Evolutionary conservation across 148 eudicot genomes (phyloP).

Genomic region (Amaranthus cruentus): DNA sequence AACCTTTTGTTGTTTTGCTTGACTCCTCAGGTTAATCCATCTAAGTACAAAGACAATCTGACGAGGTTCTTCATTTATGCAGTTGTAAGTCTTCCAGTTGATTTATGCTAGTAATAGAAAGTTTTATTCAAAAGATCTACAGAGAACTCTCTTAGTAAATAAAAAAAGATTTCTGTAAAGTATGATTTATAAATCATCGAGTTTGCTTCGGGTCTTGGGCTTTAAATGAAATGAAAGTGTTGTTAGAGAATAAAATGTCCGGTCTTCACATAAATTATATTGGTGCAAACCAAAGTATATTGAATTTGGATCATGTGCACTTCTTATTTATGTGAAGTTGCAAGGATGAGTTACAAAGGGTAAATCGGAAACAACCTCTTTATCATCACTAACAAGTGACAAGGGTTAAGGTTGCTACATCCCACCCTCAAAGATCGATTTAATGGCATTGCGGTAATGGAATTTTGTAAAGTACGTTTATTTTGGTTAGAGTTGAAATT

Average conservation of each 20-base stretch:
- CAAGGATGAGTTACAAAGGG: too few species aligned
- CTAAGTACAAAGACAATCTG: constrained; percentile 11
- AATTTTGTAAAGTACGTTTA: too few species aligned
- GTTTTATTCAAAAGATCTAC: neutral
- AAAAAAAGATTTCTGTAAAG: too few species aligned
- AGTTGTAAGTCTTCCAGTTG: constrained; percentile 11
- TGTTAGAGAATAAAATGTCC: neutral
- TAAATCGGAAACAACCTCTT: too few species aligned
- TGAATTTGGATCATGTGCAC: too few species aligned
- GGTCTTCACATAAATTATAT: neutral
- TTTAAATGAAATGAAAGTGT: neutral
- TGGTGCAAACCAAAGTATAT: neutral
- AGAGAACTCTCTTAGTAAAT: neutral
- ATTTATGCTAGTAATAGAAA: neutral
- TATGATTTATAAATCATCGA: too few species aligned
- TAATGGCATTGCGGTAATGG: too few species aligned
- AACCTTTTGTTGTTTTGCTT: neutral
- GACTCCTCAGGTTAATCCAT: constrained; percentile 18
- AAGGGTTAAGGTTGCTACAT: too few species aligned
- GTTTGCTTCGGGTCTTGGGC: neutral
- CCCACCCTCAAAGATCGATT: too few species aligned
- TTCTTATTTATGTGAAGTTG: too few species aligned
- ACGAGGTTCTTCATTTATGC: constrained; percentile 21
- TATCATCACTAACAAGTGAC: too few species aligned
- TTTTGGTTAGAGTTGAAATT: too few species aligned